Evolutionary conservation across 2,329 filamentous ascomycete genomes (phyloP), one percentile per base, ranked within the genome.

Genomic region (Fusarium staphyleae): DNA sequence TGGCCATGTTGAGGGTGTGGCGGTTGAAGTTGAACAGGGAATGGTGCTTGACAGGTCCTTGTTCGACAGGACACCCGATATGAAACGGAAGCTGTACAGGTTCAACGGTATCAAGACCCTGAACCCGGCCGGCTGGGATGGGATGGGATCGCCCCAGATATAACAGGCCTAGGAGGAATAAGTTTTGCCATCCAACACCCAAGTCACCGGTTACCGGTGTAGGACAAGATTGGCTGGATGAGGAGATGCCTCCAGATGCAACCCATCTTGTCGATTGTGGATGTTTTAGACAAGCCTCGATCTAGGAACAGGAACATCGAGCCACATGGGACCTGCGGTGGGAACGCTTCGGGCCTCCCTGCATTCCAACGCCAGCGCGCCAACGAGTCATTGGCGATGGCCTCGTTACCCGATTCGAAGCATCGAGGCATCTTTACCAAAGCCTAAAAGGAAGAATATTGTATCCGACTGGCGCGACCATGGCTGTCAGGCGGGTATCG

Each of bases 391-490:
- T 14, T 22, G 30, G 13, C 30, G 5, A 50, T 36, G 14, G 40
- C 32, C 13, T 35, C 49, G 50, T 58, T 24, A 6, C 57, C 55
- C 22, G 18, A 58, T 64, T 28, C 29, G 48, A 57, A 46, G 36
- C 47, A 11, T 40, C 45, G 35, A 12, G 26, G 52, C 52, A 48
- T 36, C 50, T 48, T 55, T 52, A 62, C 3, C 13, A 4, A 54
- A 63, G 61, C 48, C 29, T 49, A 59, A 62, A 52, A 42, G 28
- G 13, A 19, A 5, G 2, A 13, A 11, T 14, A 30, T 11, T 12
- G 46, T 35, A 32, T 40, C 54, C 45, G 55, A 62, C 58, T 59
- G 45, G 57, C 48, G 58, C 58, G 61, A 40, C 57, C 57, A 49
- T 24, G 12, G 19, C 28, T 30, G 28, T 30, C 28, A 30, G 13